Conservation (phyloP, 805 yeast genomes). For the Pichia deserticola region DNA sequence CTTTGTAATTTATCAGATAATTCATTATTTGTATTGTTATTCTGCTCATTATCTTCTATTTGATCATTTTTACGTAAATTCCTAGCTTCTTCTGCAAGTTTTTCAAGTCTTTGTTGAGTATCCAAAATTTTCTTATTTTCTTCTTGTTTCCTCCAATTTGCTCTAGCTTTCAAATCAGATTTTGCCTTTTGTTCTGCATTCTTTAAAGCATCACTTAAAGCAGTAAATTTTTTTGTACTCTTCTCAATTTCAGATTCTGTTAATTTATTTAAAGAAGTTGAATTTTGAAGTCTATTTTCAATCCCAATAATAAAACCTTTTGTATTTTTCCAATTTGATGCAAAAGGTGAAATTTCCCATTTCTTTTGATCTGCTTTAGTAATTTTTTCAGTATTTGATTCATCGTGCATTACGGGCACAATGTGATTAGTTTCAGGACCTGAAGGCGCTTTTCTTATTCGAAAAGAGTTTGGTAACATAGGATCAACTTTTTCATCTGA, state of each 20-base stretch:
- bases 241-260: conserved; percentile 35
- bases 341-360: conserved; percentile 87
- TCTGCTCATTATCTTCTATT: not conserved
- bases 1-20: conserved; percentile 30
- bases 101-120: conserved; percentile 44
- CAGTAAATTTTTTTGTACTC: conserved; percentile 38
- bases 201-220: conserved; percentile 64
- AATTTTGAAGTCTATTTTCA: conserved; percentile 66
- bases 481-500: conserved; percentile 73
- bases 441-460: conserved; percentile 63
- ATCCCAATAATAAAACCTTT: conserved; percentile 79
- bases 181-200: conserved; percentile 58
- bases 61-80: conserved; percentile 9
- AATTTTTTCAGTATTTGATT: conserved; percentile 40
- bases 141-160: conserved; percentile 37
- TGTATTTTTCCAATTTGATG: conserved; percentile 94
- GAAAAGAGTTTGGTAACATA: conserved; percentile 73
- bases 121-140: conserved; percentile 33
- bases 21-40: conserved; percentile 8
- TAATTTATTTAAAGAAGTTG: conserved; percentile 16
- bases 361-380: conserved; percentile 66
- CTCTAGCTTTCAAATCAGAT: conserved; percentile 45
- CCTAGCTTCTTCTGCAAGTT: conserved; percentile 44
- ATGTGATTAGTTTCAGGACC: conserved; percentile 51
- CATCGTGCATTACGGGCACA: conserved; percentile 58